A percentile compares a stretch with the other conserved stretches of the same genome.
phyloP scores from a whole-genome alignment of 2,329 filamentous ascomycete genomes.

The Pseudogymnoascus destructans region DNA sequence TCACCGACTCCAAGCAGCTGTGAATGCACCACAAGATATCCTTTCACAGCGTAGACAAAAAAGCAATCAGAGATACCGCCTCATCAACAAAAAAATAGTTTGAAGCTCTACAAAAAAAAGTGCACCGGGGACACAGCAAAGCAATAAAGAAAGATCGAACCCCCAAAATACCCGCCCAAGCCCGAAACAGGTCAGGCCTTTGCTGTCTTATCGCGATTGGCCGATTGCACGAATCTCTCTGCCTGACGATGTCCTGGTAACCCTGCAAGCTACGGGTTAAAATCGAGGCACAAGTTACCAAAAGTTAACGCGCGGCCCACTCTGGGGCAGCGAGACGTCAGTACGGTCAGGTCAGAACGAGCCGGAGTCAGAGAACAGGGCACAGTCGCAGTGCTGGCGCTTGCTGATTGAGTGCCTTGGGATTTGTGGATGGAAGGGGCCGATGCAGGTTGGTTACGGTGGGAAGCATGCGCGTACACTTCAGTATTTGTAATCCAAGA shows the following conservation, averaged over 20 bases:
- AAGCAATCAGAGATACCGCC: background rate
- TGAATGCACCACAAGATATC: background rate
- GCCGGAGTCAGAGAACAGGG: constrained; percentile 2
- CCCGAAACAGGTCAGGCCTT: constrained; percentile 6
- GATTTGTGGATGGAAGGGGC: background rate
- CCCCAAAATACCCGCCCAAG: constrained; percentile 2
- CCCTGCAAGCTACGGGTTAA: background rate
- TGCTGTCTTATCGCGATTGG: constrained; percentile 7
- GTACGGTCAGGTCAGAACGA: background rate
- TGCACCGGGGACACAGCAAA: background rate
- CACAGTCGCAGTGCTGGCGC: background rate
- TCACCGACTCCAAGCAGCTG: background rate
- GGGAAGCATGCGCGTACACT: background rate
- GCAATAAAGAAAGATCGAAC: constrained; percentile 1
- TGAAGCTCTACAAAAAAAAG: background rate
- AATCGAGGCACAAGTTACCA: constrained; percentile 2
- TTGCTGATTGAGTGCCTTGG: constrained; percentile 6
- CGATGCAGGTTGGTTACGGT: background rate
- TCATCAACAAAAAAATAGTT: background rate
- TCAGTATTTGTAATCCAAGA: background rate
- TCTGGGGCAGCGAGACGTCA: background rate
- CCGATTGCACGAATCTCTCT: constrained; percentile 2
- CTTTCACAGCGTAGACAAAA: background rate
- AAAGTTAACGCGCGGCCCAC: constrained; percentile 3
- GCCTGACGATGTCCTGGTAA: background rate